Evolutionary conservation across 116 monocot genomes (phyloP).

Genomic region (Iris pallida): DNA sequence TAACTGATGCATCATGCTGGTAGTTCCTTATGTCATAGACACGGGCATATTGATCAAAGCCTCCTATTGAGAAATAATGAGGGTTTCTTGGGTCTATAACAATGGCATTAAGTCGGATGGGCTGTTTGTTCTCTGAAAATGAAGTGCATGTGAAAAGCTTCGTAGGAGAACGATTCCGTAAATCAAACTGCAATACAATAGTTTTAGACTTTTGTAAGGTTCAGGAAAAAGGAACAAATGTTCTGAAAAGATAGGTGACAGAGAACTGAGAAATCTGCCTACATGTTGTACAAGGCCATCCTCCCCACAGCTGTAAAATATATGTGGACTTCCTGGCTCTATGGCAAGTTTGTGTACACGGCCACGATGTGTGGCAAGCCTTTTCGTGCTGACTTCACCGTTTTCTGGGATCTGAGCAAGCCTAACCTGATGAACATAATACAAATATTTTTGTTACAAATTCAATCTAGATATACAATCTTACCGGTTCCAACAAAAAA

Average conservation of each 20-base stretch:
- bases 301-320: conserved; percentile 80
- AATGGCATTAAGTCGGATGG: conserved; percentile 52
- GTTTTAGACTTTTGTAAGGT: conserved; percentile 3
- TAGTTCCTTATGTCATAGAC: conserved; percentile 62
- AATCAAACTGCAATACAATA: conserved; percentile 77
- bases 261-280: conserved; percentile 7
- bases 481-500: too few species aligned
- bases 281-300: conserved; percentile 80
- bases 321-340: conserved; percentile 61
- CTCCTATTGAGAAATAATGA: conserved; percentile 56
- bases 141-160: conserved; percentile 73
- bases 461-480: too few species aligned
- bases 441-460: conserved; percentile 4
- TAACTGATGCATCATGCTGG: conserved; percentile 31
- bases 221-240: neutral
- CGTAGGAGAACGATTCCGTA: conserved; percentile 45
- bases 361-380: conserved; percentile 38
- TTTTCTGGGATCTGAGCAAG: conserved; percentile 43
- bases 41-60: conserved; percentile 64
- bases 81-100: conserved; percentile 60
- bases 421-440: conserved; percentile 36
- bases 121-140: conserved; percentile 31
- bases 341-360: conserved; percentile 66
- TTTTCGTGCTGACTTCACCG: conserved; percentile 44
- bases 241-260: neutral